These are phyloP conservation scores for Epichloe hybrida DNA, from an alignment of 2,329 filamentous ascomycete genomes.

Conservation along the genomic window DNA sequence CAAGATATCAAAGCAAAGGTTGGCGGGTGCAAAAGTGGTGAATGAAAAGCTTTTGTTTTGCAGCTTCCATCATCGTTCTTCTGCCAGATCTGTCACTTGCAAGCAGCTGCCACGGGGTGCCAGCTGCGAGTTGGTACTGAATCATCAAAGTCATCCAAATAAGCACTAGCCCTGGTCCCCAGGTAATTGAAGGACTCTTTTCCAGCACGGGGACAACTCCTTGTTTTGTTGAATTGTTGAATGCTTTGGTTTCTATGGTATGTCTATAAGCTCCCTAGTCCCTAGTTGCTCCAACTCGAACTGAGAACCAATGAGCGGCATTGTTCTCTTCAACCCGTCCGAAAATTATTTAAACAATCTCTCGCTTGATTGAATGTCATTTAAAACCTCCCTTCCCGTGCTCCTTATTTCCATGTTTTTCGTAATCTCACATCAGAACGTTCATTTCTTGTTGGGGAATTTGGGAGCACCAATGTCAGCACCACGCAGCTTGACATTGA, in stretches of 20 bases:
- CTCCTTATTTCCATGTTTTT: neutral
- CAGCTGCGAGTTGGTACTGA: neutral
- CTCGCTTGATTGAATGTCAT: slow-evolving; percentile 3
- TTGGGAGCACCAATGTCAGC: slow-evolving; percentile 73
- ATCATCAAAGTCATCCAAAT: neutral
- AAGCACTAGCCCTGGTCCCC: neutral
- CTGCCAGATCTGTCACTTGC: neutral
- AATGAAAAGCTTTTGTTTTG: neutral
- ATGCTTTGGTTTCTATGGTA: slow-evolving; percentile 5
- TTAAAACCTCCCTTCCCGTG: neutral
- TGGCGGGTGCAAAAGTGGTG: neutral
- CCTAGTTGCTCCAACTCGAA: neutral
- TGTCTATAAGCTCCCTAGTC: slow-evolving; percentile 4
- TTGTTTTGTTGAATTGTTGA: neutral
- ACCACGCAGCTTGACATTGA: slow-evolving; percentile 81
- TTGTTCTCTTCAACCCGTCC: neutral
- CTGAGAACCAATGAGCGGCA: neutral
- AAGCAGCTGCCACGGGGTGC: neutral
- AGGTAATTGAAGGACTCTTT: neutral
- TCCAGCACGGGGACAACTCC: slow-evolving; percentile 1
- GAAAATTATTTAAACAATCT: neutral
- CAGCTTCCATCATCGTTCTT: neutral
- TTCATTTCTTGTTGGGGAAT: slow-evolving; percentile 57
- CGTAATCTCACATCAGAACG: neutral
- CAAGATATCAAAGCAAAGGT: neutral